Conservation (phyloP, 2,329 filamentous ascomycete genomes). For the Hypoxylon sp. region DNA sequence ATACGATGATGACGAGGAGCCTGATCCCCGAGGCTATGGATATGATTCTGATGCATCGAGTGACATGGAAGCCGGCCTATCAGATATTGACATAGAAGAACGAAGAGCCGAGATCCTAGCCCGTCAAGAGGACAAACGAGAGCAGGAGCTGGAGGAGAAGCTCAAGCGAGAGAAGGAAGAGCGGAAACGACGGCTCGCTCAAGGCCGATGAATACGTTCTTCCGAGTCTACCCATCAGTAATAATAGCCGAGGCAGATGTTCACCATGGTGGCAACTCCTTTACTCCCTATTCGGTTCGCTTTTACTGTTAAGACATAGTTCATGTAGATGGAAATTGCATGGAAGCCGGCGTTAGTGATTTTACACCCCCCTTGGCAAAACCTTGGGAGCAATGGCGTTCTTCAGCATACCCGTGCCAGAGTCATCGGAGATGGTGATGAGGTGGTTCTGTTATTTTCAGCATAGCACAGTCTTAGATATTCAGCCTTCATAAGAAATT, state of each 20-base stretch:
- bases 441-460: slow-evolving; percentile 21
- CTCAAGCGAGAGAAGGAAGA: slow-evolving; percentile 54
- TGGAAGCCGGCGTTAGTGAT: slow-evolving; percentile 41
- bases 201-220: slow-evolving; percentile 33
- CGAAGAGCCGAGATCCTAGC: slow-evolving; percentile 72
- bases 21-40: slow-evolving; percentile 59
- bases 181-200: slow-evolving; percentile 48
- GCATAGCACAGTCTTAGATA: slow-evolving; percentile 30
- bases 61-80: slow-evolving; percentile 83
- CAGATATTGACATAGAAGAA: slow-evolving; percentile 82
- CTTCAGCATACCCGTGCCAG: slow-evolving; percentile 33
- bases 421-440: slow-evolving; percentile 12
- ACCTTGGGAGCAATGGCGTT: slow-evolving; percentile 39
- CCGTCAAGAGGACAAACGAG: slow-evolving; percentile 77
- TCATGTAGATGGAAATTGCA: slow-evolving; percentile 45
- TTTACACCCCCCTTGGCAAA: slow-evolving; percentile 17
- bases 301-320: slow-evolving; percentile 24
- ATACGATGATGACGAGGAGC: slow-evolving; percentile 71
- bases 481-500: slow-evolving; percentile 7
- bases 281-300: slow-evolving; percentile 1
- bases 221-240: background rate
- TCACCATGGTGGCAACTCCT: slow-evolving; percentile 11
- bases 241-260: slow-evolving; percentile 7
- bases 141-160: slow-evolving; percentile 60
- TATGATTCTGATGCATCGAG: slow-evolving; percentile 78